Base-by-base conservation (phyloP, 441 rosid genomes). In the Euphorbia celastroides region DNA sequence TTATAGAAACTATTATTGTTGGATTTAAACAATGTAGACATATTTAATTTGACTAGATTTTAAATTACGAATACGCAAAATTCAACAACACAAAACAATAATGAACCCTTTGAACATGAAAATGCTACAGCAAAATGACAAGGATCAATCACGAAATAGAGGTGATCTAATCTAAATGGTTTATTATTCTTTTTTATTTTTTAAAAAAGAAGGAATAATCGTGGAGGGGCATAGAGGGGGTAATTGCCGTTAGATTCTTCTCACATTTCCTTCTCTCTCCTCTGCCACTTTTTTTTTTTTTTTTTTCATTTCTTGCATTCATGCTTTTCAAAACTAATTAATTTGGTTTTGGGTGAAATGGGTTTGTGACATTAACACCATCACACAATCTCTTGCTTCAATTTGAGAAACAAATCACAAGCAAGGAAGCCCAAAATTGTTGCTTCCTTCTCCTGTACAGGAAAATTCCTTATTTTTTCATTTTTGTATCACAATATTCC, bases 371-470 rank as follows among this genome's bases (percentile, higher is more conserved):
- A 31, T 42, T 7, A 36, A 54, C 62, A 9, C 14, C 61, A 8
- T 41, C 79, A 70, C 83, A 75, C 77, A 46, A 75, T 72, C 83
- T 77, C 80, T 83, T 79, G 85, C 84, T 79, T 81, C 78, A 7
- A 50, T 67, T 52, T 56, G 17, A 62, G 71, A 38, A 72, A 69
- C 72, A 73, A 20, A 55, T 34, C 12, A 5, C 60, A 70, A 51
- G 30, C 51, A 32, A 26, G 30, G 6, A 17, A 17, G 31, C 11
- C 7, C 72, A 79, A 70, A 58, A 57, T 63, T 62, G 62, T 57
- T 65, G 69, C 63, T 77, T 83, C 75, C 81, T 81, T 81, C 77
- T 66, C 62, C 66, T 60, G 57, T 25, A 3, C 44, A 72, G 67
- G 54, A 78, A 74, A 73, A 75, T 78, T 74, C 78, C 70, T 9